phyloP scores from a whole-genome alignment of 306 rosid genomes.

The Datisca glomerata region DNA sequence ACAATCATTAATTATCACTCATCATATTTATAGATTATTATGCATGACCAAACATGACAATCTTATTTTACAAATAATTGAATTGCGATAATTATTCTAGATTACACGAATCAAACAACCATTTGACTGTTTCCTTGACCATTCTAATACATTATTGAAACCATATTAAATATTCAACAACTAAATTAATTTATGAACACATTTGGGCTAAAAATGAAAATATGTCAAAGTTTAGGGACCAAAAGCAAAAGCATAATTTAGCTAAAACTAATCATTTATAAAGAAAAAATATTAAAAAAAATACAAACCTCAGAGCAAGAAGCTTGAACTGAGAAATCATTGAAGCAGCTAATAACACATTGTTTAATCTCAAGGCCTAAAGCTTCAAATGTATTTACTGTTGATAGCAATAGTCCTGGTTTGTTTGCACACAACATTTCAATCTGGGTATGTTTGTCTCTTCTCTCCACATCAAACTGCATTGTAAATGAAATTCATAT shows the following conservation, averaged over 20 bases:
- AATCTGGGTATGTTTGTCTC: slow-evolving; percentile 54
- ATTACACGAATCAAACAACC: no score
- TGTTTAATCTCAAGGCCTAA: slow-evolving; percentile 94
- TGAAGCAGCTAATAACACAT: slow-evolving; percentile 91
- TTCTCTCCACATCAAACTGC: slow-evolving; percentile 90
- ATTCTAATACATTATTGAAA: no score
- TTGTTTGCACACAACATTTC: slow-evolving; percentile 78
- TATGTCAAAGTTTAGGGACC: no score
- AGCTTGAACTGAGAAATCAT: slow-evolving; percentile 86
- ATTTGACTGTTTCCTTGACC: no score
- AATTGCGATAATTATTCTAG: no score
- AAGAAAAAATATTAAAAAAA: not conserved
- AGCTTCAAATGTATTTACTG: slow-evolving; percentile 78
- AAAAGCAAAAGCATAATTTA: not conserved
- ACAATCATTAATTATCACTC: no score
- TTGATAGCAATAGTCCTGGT: slow-evolving; percentile 72
- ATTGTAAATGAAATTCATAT: slow-evolving; percentile 5
- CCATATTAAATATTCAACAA: no score
- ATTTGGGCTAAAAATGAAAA: no score
- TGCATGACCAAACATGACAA: no score
- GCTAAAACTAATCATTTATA: not conserved
- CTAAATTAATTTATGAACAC: no score
- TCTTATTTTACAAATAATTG: no score
- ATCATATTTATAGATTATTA: no score
- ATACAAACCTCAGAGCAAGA: slow-evolving; percentile 79